Conservation (phyloP, 2,329 filamentous ascomycete genomes). For the Coniochaeta pulveracea region DNA sequence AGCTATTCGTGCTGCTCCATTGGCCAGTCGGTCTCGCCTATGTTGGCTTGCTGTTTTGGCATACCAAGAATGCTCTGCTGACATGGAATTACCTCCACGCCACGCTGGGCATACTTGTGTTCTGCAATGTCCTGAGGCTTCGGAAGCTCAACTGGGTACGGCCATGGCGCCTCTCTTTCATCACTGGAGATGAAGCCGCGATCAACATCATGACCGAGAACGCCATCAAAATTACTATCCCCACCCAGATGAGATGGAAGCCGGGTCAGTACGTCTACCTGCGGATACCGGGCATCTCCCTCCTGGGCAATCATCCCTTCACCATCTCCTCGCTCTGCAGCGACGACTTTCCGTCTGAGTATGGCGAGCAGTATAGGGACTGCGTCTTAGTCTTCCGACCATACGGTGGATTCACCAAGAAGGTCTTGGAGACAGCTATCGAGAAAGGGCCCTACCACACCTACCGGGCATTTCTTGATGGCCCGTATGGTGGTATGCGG, state of each 20-base stretch:
- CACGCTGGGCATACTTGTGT: slow-evolving; percentile 65
- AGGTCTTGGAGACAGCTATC: slow-evolving; percentile 71
- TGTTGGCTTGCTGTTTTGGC: slow-evolving; percentile 84
- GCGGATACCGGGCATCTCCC: slow-evolving; percentile 81
- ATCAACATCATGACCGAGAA: slow-evolving; percentile 85
- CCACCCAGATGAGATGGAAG: slow-evolving; percentile 85
- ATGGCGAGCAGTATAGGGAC: slow-evolving; percentile 78
- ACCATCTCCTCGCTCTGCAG: slow-evolving; percentile 89
- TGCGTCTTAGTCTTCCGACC: slow-evolving; percentile 87
- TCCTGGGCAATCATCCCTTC: slow-evolving; percentile 91
- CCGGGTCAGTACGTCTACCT: slow-evolving; percentile 93
- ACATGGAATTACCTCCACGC: slow-evolving; percentile 86
- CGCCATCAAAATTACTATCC: slow-evolving; percentile 90
- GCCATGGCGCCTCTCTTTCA: slow-evolving; percentile 66
- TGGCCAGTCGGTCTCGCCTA: slow-evolving; percentile 73
- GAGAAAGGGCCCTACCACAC: slow-evolving; percentile 84
- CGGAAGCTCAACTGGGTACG: slow-evolving; percentile 87
- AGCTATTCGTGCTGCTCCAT: slow-evolving; percentile 74
- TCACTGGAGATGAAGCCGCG: slow-evolving; percentile 85
- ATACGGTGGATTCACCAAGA: slow-evolving; percentile 80
- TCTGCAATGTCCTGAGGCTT: slow-evolving; percentile 63
- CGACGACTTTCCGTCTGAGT: slow-evolving; percentile 85
- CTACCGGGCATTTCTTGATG: slow-evolving; percentile 85
- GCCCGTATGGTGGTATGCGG: slow-evolving; percentile 90
- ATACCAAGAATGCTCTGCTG: slow-evolving; percentile 82